These are phyloP conservation scores for Leucocoprinus leucothites DNA, from an alignment of 768 basidiomycete genomes.

Conservation along the genomic window DNA sequence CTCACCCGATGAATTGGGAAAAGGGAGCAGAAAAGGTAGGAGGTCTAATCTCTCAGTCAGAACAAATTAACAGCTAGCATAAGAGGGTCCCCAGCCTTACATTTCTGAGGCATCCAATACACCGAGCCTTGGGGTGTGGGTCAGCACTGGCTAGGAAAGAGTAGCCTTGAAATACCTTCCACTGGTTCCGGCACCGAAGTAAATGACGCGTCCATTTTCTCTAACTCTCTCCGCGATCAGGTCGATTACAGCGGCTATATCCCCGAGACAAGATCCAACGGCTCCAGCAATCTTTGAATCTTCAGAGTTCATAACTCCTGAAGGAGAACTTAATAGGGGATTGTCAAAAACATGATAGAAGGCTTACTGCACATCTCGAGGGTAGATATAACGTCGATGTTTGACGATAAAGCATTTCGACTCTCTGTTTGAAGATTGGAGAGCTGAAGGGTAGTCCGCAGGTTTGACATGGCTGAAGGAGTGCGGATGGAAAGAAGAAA, in stretches of 20 bases:
- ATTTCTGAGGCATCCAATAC: slow-evolving; percentile 30
- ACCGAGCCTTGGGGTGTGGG: slow-evolving; percentile 20
- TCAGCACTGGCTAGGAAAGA: not conserved
- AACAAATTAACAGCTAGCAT: not conserved
- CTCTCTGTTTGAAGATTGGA: slow-evolving; percentile 24
- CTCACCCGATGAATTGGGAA: slow-evolving; percentile 23
- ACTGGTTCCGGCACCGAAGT: slow-evolving; percentile 34
- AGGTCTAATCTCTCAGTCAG: slow-evolving; percentile 14
- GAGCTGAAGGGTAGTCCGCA: not conserved
- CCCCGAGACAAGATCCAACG: slow-evolving; percentile 24
- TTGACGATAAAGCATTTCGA: slow-evolving; percentile 20
- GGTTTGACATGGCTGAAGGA: not conserved
- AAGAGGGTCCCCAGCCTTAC: slow-evolving; percentile 9
- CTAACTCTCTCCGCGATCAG: slow-evolving; percentile 24
- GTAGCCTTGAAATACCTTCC: slow-evolving; percentile 22
- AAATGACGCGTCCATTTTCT: slow-evolving; percentile 28
- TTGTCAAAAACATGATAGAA: not conserved
- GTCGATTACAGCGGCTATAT: slow-evolving; percentile 28
- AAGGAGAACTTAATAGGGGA: not conserved
- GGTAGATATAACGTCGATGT: slow-evolving; percentile 28
- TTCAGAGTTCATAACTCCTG: slow-evolving; percentile 29
- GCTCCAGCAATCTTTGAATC: slow-evolving; percentile 25
- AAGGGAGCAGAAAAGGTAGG: slow-evolving; percentile 25
- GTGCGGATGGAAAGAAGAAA: not conserved
- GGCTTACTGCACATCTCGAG: slow-evolving; percentile 27